These are phyloP conservation scores for Myriosclerotinia duriaeana DNA, from an alignment of 2,329 filamentous ascomycete genomes.

Conservation along the genomic window DNA sequence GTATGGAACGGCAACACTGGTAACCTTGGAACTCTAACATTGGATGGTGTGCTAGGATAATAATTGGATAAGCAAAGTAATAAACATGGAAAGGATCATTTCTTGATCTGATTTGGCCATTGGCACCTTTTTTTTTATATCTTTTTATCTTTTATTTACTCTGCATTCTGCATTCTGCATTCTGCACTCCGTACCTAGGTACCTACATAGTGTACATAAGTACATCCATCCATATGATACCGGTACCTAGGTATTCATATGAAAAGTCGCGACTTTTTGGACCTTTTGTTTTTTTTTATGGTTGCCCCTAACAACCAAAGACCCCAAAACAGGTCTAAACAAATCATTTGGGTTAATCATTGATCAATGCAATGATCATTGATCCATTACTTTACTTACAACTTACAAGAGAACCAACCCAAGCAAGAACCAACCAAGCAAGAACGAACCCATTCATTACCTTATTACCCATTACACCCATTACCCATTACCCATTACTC, in stretches of 20 bases:
- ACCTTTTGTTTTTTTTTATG: background rate
- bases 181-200: too few relatives aligned
- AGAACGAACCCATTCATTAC: slow-evolving; percentile 3
- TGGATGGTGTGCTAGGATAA: too few relatives aligned
- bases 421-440: too few relatives aligned
- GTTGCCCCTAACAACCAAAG: slow-evolving; percentile 6
- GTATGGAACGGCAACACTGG: too few relatives aligned
- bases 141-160: too few relatives aligned
- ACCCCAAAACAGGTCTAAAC: slow-evolving; percentile 13
- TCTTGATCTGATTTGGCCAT: background rate
- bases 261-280: slow-evolving; percentile 1
- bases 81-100: background rate
- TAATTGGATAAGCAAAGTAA: background rate
- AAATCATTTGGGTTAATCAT: background rate
- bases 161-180: too few relatives aligned
- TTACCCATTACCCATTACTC: too few relatives aligned
- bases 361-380: too few relatives aligned
- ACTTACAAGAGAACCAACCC: background rate
- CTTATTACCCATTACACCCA: background rate
- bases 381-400: background rate
- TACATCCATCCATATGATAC: too few relatives aligned
- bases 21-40: too few relatives aligned
- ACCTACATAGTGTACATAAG: too few relatives aligned
- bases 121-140: background rate
- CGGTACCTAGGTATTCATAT: too few relatives aligned